A percentile compares a stretch with the other conserved stretches of the same genome.
Evolutionary conservation across 2,329 filamentous ascomycete genomes (phyloP).

Genomic region (Alternaria arbusti): DNA sequence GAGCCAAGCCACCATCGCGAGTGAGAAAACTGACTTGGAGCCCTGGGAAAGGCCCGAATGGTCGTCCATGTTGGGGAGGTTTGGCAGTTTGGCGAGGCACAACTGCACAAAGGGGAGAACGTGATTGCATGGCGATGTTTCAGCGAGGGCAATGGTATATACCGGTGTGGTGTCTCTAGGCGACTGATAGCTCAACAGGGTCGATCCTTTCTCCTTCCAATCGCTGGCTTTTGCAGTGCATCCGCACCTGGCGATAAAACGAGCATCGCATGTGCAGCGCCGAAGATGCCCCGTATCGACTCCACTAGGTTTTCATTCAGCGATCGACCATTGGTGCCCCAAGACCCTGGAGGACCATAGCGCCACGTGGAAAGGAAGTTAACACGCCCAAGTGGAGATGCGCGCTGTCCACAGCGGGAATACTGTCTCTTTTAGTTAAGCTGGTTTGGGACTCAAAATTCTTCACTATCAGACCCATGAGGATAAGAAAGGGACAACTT

Average conservation of each 20-base stretch:
- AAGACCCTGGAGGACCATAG: background rate
- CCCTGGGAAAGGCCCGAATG: slow-evolving; percentile 17
- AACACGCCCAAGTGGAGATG: background rate
- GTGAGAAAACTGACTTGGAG: slow-evolving; percentile 15
- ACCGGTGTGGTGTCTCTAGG: background rate
- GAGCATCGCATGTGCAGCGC: background rate
- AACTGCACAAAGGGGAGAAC: slow-evolving; percentile 10
- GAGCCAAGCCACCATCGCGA: slow-evolving; percentile 22
- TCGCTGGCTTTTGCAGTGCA: slow-evolving; percentile 1
- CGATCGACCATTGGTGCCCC: background rate
- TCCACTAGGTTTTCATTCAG: background rate
- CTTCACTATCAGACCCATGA: background rate
- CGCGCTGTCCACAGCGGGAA: background rate
- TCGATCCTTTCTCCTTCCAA: slow-evolving; percentile 7
- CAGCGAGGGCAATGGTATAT: slow-evolving; percentile 21
- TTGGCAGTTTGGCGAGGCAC: slow-evolving; percentile 5
- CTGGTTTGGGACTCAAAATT: background rate
- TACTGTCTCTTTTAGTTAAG: background rate
- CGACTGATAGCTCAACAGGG: slow-evolving; percentile 1
- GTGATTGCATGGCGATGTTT: slow-evolving; percentile 4
- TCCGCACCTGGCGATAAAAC: slow-evolving; percentile 1
- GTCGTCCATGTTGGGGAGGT: slow-evolving; percentile 21
- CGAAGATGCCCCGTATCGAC: background rate
- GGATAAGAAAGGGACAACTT: background rate
- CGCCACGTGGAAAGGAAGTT: slow-evolving; percentile 10